These are phyloP conservation scores for Lactifluus rugatus DNA, from an alignment of 768 basidiomycete species.

Conservation along the genomic window DNA sequence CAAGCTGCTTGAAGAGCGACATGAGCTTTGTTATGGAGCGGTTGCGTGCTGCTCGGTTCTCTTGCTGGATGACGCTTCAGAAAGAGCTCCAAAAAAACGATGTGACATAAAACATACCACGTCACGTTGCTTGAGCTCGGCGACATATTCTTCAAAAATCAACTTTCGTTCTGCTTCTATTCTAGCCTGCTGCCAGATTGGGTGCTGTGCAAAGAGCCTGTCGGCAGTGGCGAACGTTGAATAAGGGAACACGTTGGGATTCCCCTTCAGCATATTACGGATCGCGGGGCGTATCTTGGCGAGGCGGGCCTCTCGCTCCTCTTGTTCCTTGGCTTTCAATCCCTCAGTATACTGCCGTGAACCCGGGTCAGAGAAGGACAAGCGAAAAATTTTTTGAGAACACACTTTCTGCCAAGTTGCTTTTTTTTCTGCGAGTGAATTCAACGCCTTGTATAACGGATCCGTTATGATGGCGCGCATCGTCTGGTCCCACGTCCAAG, in stretches of 20 bases:
- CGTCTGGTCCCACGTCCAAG: slow-evolving; percentile 97
- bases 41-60: slow-evolving; percentile 62
- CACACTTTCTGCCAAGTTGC: slow-evolving; percentile 84
- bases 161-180: slow-evolving; percentile 77
- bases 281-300: slow-evolving; percentile 80
- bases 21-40: slow-evolving; percentile 81
- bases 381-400: slow-evolving; percentile 3
- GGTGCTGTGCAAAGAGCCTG: slow-evolving; percentile 74
- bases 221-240: slow-evolving; percentile 87
- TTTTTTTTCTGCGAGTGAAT: slow-evolving; percentile 92
- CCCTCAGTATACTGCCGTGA: slow-evolving; percentile 59
- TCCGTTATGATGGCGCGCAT: slow-evolving; percentile 98
- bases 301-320: slow-evolving; percentile 76
- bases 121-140: slow-evolving; percentile 79
- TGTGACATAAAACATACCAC: slow-evolving; percentile 46
- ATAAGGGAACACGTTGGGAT: slow-evolving; percentile 84
- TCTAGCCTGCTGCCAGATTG: slow-evolving; percentile 83
- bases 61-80: slow-evolving; percentile 42
- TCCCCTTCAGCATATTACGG: slow-evolving; percentile 77
- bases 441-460: slow-evolving; percentile 90
- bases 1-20: slow-evolving; percentile 72
- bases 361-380: slow-evolving; percentile 3
- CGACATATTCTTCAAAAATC: slow-evolving; percentile 87
- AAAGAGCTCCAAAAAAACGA: not conserved
- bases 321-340: slow-evolving; percentile 72